Conservation (phyloP, 768 basidiomycete species). For the Mycena pura region DNA sequence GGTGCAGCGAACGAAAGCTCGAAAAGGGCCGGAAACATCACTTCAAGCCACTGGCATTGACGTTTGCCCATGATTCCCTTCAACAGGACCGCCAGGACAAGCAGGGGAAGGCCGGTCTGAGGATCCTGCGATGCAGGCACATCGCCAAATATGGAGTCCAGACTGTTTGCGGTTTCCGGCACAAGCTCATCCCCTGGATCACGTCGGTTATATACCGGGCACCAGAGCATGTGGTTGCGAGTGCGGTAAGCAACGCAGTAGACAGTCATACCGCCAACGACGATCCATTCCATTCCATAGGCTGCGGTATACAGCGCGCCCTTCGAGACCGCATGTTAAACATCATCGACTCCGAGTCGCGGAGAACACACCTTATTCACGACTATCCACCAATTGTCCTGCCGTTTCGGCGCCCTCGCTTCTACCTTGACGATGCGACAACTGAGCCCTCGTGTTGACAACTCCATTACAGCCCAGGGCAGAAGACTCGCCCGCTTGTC, state of each 20-base stretch:
- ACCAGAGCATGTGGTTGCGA: constrained; percentile 6
- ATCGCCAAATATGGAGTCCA: background rate
- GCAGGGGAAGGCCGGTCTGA: background rate
- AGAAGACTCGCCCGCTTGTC: too few relatives aligned
- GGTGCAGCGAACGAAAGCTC: background rate
- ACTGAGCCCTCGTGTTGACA: too few relatives aligned
- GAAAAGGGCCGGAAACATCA: background rate
- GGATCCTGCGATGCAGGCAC: background rate
- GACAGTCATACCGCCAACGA: background rate
- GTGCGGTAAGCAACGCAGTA: background rate
- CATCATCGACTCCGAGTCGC: too few relatives aligned
- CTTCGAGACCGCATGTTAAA: too few relatives aligned
- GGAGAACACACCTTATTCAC: constrained; percentile 12
- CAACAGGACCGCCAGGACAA: constrained; percentile 5
- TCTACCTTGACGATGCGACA: too few relatives aligned
- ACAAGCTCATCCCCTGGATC: background rate
- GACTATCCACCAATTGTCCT: constrained; percentile 12
- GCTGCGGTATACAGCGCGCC: constrained; percentile 10
- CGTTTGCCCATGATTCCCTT: background rate
- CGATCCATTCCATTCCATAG: constrained; percentile 1
- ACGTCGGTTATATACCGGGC: background rate
- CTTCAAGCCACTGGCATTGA: background rate
- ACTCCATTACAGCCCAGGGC: too few relatives aligned
- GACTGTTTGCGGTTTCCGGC: too few relatives aligned
- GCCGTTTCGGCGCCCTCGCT: too few relatives aligned